Conservation (phyloP, 2,329 filamentous ascomycete species). For the Dactylellina sp. region DNA sequence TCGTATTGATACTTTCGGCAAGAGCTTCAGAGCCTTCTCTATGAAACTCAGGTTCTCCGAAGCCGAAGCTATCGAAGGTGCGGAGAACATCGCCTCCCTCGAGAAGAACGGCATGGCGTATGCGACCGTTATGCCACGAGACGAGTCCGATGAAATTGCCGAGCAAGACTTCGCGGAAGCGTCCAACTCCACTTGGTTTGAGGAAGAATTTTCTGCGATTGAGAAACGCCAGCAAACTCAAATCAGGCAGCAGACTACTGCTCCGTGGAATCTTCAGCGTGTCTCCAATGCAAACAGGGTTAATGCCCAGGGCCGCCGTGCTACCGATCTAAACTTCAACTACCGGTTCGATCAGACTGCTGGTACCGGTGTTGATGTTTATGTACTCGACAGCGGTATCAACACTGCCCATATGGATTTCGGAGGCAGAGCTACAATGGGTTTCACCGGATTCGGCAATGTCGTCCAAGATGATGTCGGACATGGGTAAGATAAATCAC, state of each 20-base stretch:
- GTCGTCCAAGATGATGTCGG: slow-evolving; percentile 60
- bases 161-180: slow-evolving; percentile 34
- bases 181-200: slow-evolving; percentile 27
- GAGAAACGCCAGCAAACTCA: slow-evolving; percentile 21
- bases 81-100: slow-evolving; percentile 18
- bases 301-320: slow-evolving; percentile 60
- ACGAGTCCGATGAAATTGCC: slow-evolving; percentile 46
- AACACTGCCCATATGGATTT: slow-evolving; percentile 60
- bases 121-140: slow-evolving; percentile 43
- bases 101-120: slow-evolving; percentile 43
- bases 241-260: slow-evolving; percentile 47
- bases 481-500: slow-evolving; percentile 70
- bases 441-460: slow-evolving; percentile 66
- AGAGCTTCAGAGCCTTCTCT: slow-evolving; percentile 58
- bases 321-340: slow-evolving; percentile 62
- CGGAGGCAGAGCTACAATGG: slow-evolving; percentile 60
- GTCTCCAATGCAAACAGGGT: slow-evolving; percentile 60
- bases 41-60: slow-evolving; percentile 51
- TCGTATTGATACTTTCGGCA: slow-evolving; percentile 59
- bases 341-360: slow-evolving; percentile 62
- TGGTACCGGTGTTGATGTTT: slow-evolving; percentile 66
- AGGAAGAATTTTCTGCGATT: slow-evolving; percentile 32
- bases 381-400: slow-evolving; percentile 67
- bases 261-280: slow-evolving; percentile 61
- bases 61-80: slow-evolving; percentile 21